Percentiles rank a stretch among this genome's conserved stretches.
These are phyloP conservation scores for Ascochyta viciae-villosae DNA, from an alignment of 2,329 filamentous ascomycete genomes.

Conservation along the genomic window DNA sequence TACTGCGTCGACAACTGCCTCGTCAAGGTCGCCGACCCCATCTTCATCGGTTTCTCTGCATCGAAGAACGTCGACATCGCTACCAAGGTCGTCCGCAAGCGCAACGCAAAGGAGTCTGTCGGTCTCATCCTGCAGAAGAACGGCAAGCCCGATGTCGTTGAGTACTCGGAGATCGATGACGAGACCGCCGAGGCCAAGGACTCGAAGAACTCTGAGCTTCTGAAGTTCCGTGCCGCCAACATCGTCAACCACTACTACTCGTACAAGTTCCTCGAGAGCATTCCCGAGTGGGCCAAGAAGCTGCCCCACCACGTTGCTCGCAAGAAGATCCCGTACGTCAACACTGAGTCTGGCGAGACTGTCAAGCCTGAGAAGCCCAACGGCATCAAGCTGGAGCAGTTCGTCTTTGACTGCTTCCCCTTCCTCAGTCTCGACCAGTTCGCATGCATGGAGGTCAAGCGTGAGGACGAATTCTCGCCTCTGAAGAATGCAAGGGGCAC, in stretches of 20 bases:
- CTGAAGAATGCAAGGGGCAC: conserved; percentile 87
- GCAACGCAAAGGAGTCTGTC: conserved; percentile 93
- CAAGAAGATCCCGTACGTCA: conserved; percentile 95
- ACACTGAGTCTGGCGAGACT: conserved; percentile 76
- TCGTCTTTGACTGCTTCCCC: conserved; percentile 98
- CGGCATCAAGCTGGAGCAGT: conserved; percentile 98
- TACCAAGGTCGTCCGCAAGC: conserved; percentile 99
- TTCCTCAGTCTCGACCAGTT: conserved; percentile 86
- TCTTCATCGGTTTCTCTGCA: conserved; percentile 93
- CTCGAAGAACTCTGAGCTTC: conserved; percentile 76
- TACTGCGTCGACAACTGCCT: conserved; percentile 99
- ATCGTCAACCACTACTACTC: conserved; percentile 99
- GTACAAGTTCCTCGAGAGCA: conserved; percentile 87
- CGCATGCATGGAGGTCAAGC: conserved; percentile 92
- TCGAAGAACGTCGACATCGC: conserved; percentile 91
- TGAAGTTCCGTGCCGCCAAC: conserved; percentile 97
- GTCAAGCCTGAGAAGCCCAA: conserved; percentile 95
- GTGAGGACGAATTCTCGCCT: conserved; percentile 97
- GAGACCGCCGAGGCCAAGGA: conserved; percentile 90
- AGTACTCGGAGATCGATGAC: conserved; percentile 96
- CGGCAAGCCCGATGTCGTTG: conserved; percentile 94
- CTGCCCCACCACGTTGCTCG: conserved; percentile 94
- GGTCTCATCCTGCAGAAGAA: conserved; percentile 95
- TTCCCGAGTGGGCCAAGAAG: conserved; percentile 83
- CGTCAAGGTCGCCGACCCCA: conserved; percentile 96